Percentiles rank a stretch among this genome's conserved stretches.
These are phyloP conservation scores for Russula griseocarnosa DNA, from an alignment of 768 basidiomycete genomes.

Conservation along the genomic window DNA sequence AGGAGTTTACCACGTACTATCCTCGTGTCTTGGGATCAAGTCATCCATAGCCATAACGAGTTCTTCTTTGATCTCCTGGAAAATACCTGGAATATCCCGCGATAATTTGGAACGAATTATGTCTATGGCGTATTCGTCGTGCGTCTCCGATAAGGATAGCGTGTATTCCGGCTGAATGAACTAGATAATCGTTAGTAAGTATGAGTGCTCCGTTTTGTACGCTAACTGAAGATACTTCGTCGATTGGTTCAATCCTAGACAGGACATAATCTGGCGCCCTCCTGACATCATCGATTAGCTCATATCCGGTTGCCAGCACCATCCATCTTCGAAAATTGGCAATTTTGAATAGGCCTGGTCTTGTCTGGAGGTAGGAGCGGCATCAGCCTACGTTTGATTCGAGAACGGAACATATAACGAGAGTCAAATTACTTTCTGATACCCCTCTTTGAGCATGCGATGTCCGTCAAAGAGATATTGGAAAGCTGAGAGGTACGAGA, in stretches of 20 bases:
- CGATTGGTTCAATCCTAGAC: background rate
- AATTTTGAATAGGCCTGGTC: background rate
- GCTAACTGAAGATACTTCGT: background rate
- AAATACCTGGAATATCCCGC: background rate
- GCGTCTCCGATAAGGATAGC: background rate
- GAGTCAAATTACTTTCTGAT: background rate
- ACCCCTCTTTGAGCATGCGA: slow-evolving; percentile 1
- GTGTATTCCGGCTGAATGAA: background rate
- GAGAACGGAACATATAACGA: no score
- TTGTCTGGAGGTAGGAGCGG: background rate
- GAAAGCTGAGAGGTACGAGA: slow-evolving; percentile 30
- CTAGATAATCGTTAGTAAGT: background rate
- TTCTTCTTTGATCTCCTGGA: background rate
- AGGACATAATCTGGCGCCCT: background rate
- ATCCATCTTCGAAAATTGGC: background rate
- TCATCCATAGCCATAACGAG: background rate
- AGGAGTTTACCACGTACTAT: background rate
- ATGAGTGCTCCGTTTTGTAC: background rate
- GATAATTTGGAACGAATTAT: background rate
- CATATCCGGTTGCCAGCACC: background rate
- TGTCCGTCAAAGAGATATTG: background rate
- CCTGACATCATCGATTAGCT: background rate
- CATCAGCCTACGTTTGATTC: background rate
- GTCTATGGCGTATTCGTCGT: background rate
- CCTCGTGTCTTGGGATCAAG: no score